Conservation (phyloP, 805 yeast genomes). For the Suhomyces emberorum region DNA sequence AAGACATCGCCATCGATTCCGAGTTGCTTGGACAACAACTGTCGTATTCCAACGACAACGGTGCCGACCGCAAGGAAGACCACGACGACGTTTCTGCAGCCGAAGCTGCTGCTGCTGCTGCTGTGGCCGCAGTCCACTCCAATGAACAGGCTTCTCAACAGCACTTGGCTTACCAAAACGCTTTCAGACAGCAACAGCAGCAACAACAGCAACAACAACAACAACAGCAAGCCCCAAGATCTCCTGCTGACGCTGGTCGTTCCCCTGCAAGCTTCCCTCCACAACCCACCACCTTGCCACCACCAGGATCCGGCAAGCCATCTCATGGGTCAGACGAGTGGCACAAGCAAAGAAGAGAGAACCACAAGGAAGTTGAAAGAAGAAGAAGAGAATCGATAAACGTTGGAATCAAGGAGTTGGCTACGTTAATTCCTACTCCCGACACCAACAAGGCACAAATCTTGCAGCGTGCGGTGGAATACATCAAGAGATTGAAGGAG, state of each 20-base stretch:
- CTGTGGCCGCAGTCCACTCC: conserved; percentile 16
- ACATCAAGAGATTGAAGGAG: conserved; percentile 83
- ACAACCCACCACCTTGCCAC: conserved; percentile 36
- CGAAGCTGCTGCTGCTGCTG: conserved; percentile 27
- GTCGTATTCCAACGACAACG: conserved; percentile 19
- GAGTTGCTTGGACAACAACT: conserved; percentile 43
- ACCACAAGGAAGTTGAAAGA: conserved; percentile 94
- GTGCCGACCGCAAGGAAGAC: conserved; percentile 11
- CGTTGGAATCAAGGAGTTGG: conserved; percentile 77
- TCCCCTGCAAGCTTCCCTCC: conserved; percentile 10
- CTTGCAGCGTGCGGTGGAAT: conserved; percentile 83
- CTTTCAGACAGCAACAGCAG: conserved; percentile 15
- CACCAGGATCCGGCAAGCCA: conserved; percentile 43
- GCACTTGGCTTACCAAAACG: conserved; percentile 17
- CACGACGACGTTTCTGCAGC: conserved; percentile 25
- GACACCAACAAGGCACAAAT: conserved; percentile 92
- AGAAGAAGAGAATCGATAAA: conserved; percentile 88
- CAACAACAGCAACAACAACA: conserved; percentile 23
- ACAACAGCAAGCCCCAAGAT: conserved; percentile 16
- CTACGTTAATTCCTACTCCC: conserved; percentile 72
- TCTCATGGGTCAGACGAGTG: conserved; percentile 77
- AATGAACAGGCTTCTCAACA: conserved; percentile 12
- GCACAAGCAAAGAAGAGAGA: conserved; percentile 79
- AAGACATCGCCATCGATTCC: conserved; percentile 36
- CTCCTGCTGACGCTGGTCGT: conserved; percentile 2